phyloP scores from a whole-genome alignment of 2,329 filamentous ascomycete genomes.

The Amesomyces nigricolor region DNA sequence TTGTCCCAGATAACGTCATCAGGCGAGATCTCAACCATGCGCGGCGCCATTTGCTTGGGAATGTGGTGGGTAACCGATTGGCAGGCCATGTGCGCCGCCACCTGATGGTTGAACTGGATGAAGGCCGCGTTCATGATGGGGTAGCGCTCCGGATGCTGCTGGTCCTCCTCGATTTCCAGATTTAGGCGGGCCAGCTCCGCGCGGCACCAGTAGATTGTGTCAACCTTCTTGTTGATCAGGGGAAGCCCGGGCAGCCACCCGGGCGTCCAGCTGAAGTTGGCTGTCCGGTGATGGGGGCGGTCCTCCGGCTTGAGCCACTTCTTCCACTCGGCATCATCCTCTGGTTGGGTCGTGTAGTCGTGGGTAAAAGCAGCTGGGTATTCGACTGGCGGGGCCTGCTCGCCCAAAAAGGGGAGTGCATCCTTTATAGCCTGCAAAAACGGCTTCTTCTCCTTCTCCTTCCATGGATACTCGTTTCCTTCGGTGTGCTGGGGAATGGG shows the following conservation, averaged over 20 bases:
- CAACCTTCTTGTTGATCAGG: slow-evolving; percentile 80
- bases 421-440: slow-evolving; percentile 47
- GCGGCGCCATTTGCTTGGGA: slow-evolving; percentile 87
- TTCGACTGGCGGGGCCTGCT: slow-evolving; percentile 39
- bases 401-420: slow-evolving; percentile 45
- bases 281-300: slow-evolving; percentile 76
- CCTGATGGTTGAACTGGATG: slow-evolving; percentile 96
- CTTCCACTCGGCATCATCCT: slow-evolving; percentile 68
- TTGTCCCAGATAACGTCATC: slow-evolving; percentile 95
- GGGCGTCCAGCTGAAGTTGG: slow-evolving; percentile 49
- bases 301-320: slow-evolving; percentile 76
- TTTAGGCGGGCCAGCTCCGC: slow-evolving; percentile 83
- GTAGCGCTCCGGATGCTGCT: slow-evolving; percentile 76
- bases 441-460: slow-evolving; percentile 40
- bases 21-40: slow-evolving; percentile 88
- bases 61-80: slow-evolving; percentile 87
- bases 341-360: slow-evolving; percentile 54
- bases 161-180: slow-evolving; percentile 84
- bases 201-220: slow-evolving; percentile 89
- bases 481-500: slow-evolving; percentile 55
- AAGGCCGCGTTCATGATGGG: slow-evolving; percentile 95
- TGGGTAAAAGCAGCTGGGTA: slow-evolving; percentile 62
- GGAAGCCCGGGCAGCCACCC: slow-evolving; percentile 74
- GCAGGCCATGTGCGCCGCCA: slow-evolving; percentile 96
- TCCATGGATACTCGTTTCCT: slow-evolving; percentile 39